These are phyloP conservation scores for Ceratobasidium sp. DNA, from an alignment of 1,284 basidiomycete genomes.

Conservation along the genomic window DNA sequence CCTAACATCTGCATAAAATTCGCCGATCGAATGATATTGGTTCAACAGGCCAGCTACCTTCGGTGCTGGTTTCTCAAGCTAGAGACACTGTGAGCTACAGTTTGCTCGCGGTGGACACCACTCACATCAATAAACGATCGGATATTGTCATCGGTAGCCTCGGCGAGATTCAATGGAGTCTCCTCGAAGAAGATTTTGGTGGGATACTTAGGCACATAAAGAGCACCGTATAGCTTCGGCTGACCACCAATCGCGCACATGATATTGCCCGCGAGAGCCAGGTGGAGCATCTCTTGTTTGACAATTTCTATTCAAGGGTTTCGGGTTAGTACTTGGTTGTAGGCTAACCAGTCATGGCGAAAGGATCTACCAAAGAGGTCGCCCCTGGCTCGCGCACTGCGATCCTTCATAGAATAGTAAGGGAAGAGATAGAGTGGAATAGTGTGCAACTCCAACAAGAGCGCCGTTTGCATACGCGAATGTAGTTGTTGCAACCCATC, in stretches of 20 bases:
- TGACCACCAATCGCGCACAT: conserved; percentile 29
- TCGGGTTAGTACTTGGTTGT: too few relatives aligned
- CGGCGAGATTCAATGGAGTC: conserved; percentile 5
- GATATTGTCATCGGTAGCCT: conserved; percentile 1
- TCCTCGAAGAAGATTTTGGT: conserved; percentile 30
- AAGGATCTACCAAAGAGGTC: too few relatives aligned
- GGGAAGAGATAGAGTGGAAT: conserved; percentile 37
- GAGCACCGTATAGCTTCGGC: conserved; percentile 18
- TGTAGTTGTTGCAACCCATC: too few relatives aligned
- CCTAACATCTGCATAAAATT: conserved; percentile 18
- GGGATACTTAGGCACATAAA: conserved; percentile 27
- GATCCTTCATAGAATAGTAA: conserved; percentile 11
- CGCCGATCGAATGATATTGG: conserved; percentile 28
- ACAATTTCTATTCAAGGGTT: conserved; percentile 30
- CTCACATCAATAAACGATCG: conserved; percentile 23
- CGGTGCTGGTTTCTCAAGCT: neutral
- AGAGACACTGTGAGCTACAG: neutral
- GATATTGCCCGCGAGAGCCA: conserved; percentile 36
- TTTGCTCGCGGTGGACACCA: neutral
- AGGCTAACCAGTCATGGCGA: too few relatives aligned
- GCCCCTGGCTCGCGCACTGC: neutral
- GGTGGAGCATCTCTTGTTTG: conserved; percentile 40
- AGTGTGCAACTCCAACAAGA: conserved; percentile 34
- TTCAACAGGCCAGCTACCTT: neutral
- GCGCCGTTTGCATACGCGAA: conserved; percentile 30